Evolutionary conservation across 2,329 filamentous ascomycete species (phyloP).

Genomic region (Fusarium veterinarium): DNA sequence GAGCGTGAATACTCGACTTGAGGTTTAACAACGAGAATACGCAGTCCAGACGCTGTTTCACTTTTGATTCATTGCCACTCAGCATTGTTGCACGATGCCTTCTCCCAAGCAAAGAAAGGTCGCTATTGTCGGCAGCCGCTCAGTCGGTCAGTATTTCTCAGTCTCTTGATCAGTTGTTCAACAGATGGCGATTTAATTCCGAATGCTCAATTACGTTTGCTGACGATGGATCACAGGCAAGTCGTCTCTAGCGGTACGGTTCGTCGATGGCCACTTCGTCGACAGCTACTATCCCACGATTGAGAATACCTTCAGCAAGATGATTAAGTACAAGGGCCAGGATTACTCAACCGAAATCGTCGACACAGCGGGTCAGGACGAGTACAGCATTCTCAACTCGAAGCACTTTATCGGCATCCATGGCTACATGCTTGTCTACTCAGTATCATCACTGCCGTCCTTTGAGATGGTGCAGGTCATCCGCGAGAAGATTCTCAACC

Average conservation of each 20-base stretch:
- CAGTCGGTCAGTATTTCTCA: slow-evolving; percentile 68
- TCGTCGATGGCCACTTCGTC: slow-evolving; percentile 97
- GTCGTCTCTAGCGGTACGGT: slow-evolving; percentile 95
- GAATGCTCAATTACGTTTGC: neutral
- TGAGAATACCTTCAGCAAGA: slow-evolving; percentile 98
- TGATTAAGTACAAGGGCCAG: slow-evolving; percentile 91
- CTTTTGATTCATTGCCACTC: slow-evolving; percentile 20
- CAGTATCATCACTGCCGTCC: slow-evolving; percentile 91
- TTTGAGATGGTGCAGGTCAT: slow-evolving; percentile 99
- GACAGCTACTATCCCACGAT: slow-evolving; percentile 99
- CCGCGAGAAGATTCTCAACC: slow-evolving; percentile 95
- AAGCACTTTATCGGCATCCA: slow-evolving; percentile 99
- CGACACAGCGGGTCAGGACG: slow-evolving; percentile 98
- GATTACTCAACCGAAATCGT: slow-evolving; percentile 98
- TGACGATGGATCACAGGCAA: slow-evolving; percentile 73
- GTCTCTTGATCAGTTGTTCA: neutral
- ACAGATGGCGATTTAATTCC: neutral
- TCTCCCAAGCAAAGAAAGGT: slow-evolving; percentile 90
- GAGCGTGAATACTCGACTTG: neutral
- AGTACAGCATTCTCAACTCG: slow-evolving; percentile 97
- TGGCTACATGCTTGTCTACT: slow-evolving; percentile 98
- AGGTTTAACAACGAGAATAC: slow-evolving; percentile 17
- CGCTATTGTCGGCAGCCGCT: slow-evolving; percentile 93
- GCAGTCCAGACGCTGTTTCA: slow-evolving; percentile 22
- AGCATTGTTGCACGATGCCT: slow-evolving; percentile 39